These are phyloP conservation scores for Prosopis cineraria DNA, from an alignment of 306 rosid genomes.

Conservation along the genomic window DNA sequence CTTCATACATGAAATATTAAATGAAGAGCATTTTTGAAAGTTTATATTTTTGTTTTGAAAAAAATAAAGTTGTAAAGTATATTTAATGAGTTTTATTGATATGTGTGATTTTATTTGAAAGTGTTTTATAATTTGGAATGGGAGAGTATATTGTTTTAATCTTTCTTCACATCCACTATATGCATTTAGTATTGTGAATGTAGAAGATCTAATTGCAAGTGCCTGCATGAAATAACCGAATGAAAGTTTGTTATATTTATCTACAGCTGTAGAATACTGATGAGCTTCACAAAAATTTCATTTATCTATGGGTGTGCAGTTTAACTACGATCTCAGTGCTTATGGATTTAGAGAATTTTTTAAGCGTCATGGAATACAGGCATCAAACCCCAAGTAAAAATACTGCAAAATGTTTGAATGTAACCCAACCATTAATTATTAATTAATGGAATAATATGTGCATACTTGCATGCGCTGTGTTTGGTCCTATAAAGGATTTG, in stretches of 20 bases:
- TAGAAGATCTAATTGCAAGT: neutral
- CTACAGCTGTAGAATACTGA: neutral
- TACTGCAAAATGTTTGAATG: constrained; percentile 11
- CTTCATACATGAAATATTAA: too few relatives aligned
- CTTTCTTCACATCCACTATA: neutral
- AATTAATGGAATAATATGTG: neutral
- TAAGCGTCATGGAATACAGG: constrained; percentile 66
- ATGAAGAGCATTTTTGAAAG: too few relatives aligned
- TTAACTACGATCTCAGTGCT: constrained; percentile 66
- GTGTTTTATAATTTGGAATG: too few relatives aligned
- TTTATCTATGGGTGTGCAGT: constrained; percentile 54
- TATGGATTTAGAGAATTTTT: constrained; percentile 95
- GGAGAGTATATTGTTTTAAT: too few relatives aligned
- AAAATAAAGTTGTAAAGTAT: too few relatives aligned
- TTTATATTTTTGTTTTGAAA: too few relatives aligned
- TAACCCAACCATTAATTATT: neutral
- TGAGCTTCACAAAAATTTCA: constrained; percentile 15
- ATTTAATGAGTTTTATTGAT: too few relatives aligned
- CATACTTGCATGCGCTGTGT: neutral
- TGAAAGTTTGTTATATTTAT: neutral
- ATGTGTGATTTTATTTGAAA: too few relatives aligned
- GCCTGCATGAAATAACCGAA: neutral
- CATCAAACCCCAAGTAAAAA: constrained; percentile 51
- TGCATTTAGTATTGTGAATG: neutral
- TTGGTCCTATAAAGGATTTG: neutral